These are phyloP conservation scores for Prunus kanzakura DNA, from an alignment of 306 rosid genomes.

Conservation along the genomic window DNA sequence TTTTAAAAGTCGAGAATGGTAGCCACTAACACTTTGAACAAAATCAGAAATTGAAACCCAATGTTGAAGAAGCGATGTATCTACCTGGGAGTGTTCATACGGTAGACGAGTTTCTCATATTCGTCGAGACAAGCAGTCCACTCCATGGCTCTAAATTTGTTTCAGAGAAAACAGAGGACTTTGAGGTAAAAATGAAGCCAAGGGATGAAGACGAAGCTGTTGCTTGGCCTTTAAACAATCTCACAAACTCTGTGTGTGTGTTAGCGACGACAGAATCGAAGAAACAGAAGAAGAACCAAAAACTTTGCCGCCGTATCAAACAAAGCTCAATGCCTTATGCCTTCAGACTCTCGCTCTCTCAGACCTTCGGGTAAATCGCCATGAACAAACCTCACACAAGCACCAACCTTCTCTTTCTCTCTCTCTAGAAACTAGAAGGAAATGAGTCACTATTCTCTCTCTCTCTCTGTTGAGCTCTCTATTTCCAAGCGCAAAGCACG, in stretches of 20 bases:
- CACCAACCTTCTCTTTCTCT: slow-evolving; percentile 21
- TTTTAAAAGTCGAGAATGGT: no score
- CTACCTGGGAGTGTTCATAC: slow-evolving; percentile 92
- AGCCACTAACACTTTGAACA: no score
- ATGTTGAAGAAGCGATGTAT: background rate
- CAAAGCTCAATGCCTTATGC: slow-evolving; percentile 16
- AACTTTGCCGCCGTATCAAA: slow-evolving; percentile 9
- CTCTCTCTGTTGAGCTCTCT: slow-evolving; percentile 10
- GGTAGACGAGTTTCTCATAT: slow-evolving; percentile 67
- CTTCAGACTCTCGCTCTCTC: slow-evolving; percentile 35
- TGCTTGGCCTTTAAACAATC: background rate
- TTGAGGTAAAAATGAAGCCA: no score
- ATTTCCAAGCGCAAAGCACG: slow-evolving; percentile 44
- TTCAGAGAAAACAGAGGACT: background rate
- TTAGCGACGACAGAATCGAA: slow-evolving; percentile 4
- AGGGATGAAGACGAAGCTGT: background rate
- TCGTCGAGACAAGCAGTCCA: slow-evolving; percentile 72
- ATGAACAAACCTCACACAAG: slow-evolving; percentile 45
- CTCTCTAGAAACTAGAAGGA: slow-evolving; percentile 8
- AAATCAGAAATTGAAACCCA: background rate
- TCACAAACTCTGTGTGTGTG: background rate
- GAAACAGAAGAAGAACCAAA: slow-evolving; percentile 2
- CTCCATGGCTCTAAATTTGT: slow-evolving; percentile 43
- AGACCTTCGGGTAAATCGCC: slow-evolving; percentile 46
- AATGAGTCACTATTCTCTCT: slow-evolving; percentile 22